phyloP scores from a whole-genome alignment of 768 basidiomycete genomes.

The Nevesoporus exiguus region DNA sequence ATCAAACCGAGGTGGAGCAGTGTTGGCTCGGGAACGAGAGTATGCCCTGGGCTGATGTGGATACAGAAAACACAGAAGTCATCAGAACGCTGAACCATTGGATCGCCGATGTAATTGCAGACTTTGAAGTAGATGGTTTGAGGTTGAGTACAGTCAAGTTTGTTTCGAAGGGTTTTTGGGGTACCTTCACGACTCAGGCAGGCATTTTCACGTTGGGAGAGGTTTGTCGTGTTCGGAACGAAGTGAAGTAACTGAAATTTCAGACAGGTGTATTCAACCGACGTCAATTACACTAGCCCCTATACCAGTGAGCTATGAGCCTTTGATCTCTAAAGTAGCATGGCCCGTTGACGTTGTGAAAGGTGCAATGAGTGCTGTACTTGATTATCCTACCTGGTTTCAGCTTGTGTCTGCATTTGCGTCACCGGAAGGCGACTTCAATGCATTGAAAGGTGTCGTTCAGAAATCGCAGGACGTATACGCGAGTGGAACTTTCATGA shows the following conservation, averaged over 20 bases:
- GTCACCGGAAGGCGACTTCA: constrained; percentile 33
- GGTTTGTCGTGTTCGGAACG: constrained; percentile 30
- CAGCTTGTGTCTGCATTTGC: constrained; percentile 40
- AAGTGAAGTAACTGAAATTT: constrained; percentile 12
- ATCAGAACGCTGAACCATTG: constrained; percentile 43
- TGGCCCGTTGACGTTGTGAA: background rate
- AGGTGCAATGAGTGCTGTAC: constrained; percentile 43
- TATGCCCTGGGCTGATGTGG: constrained; percentile 54
- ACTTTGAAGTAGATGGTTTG: constrained; percentile 52
- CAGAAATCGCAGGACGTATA: constrained; percentile 35
- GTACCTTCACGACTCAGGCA: constrained; percentile 43
- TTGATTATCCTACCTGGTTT: constrained; percentile 51
- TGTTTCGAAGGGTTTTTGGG: constrained; percentile 54
- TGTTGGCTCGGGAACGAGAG: constrained; percentile 58
- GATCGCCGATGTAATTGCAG: constrained; percentile 44
- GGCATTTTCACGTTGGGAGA: constrained; percentile 57
- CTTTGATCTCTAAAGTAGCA: background rate
- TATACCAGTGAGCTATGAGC: constrained; percentile 38
- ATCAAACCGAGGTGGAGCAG: constrained; percentile 49
- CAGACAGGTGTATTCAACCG: constrained; percentile 39
- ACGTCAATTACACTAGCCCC: constrained; percentile 36
- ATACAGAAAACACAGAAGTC: constrained; percentile 51
- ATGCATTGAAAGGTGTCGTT: constrained; percentile 28
- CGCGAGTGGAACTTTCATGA: constrained; percentile 38
- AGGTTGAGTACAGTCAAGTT: constrained; percentile 62